Base-by-base conservation (phyloP, 2,329 filamentous ascomycete species). In the Podosphaera xanthii region DNA sequence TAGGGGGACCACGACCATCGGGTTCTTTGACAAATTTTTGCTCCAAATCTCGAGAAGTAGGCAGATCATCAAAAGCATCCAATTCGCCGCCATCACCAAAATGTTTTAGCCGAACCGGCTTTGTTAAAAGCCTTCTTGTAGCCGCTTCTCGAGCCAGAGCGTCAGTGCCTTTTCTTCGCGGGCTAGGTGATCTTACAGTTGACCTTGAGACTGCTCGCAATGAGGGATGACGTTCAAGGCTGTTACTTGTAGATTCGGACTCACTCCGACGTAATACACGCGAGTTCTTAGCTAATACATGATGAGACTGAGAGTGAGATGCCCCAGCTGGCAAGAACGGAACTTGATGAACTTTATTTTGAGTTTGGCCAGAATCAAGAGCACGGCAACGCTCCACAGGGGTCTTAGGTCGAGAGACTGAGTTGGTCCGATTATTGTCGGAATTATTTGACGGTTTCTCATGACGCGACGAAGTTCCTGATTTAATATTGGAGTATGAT, bases 31-130 rank as follows among this genome's bases (percentile, higher is more conserved):
- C 76, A 67, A 81, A 98, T 65, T 81, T 86, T 62, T 82, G 88
- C 71, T 98, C 92, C 12, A 81, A 78, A 61, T 84, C 81, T 10
- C 78, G 81, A 14, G 90, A 96, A 0, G 90, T 97, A 1, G 91
- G 91, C 59, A 98, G 74, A 71, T 98, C 92, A 69, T 98, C 92
- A 69, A 98, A 97, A 2, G 79, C 82, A 65, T 97, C 91, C 40
- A 98, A 76, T 71, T 98, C 92, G 61, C 84, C 86, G 14, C 92
- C 92, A 70, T 96, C 88, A 10, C 92, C 92, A 72, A 94, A 98
- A 66, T 87, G 81, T 53, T 82, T 78, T 61, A 76, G 75, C 48
- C 81, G 77, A 42, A 80, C 76, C 2, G 88, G 88, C 69, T 83
- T 86, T 62, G 80, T 90, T 61, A 94, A 72, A 54, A 84, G 82